These are phyloP conservation scores for Eucalyptus curtisii DNA, from an alignment of 345 rosid species.

Conservation along the genomic window DNA sequence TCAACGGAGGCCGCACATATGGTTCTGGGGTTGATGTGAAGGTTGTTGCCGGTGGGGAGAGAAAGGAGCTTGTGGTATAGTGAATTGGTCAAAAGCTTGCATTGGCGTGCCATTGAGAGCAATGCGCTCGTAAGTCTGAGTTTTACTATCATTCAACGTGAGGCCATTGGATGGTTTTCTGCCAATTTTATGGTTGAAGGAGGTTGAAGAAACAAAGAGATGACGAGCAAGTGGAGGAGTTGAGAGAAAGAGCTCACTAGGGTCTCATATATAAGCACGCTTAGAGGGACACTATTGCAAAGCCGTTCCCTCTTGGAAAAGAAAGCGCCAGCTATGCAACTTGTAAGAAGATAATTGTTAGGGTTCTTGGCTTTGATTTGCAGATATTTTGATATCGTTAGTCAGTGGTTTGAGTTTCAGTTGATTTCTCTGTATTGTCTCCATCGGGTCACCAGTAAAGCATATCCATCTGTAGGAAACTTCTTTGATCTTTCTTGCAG, in stretches of 20 bases:
- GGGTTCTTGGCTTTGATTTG: neutral
- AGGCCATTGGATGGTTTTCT: neutral
- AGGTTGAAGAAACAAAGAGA: neutral
- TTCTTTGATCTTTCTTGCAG: neutral
- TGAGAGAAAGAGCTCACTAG: neutral
- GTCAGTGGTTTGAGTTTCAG: neutral
- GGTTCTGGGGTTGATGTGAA: constrained; percentile 7
- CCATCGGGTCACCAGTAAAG: neutral
- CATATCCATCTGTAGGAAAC: neutral
- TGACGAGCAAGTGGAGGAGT: neutral
- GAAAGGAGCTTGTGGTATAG: neutral
- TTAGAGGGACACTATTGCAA: neutral
- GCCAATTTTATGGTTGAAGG: neutral
- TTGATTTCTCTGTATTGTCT: neutral
- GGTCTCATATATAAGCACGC: neutral
- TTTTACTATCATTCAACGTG: neutral
- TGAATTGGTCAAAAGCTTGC: neutral
- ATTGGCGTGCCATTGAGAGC: neutral
- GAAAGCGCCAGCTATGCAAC: neutral
- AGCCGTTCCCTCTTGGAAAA: neutral
- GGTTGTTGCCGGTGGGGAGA: neutral
- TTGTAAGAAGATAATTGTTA: neutral
- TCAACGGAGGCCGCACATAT: constrained; percentile 10
- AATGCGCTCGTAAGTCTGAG: neutral
- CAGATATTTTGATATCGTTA: neutral